Evolutionary conservation across 176 grass and related monocot genomes (phyloP).

Genomic region (Chloris gayana): DNA sequence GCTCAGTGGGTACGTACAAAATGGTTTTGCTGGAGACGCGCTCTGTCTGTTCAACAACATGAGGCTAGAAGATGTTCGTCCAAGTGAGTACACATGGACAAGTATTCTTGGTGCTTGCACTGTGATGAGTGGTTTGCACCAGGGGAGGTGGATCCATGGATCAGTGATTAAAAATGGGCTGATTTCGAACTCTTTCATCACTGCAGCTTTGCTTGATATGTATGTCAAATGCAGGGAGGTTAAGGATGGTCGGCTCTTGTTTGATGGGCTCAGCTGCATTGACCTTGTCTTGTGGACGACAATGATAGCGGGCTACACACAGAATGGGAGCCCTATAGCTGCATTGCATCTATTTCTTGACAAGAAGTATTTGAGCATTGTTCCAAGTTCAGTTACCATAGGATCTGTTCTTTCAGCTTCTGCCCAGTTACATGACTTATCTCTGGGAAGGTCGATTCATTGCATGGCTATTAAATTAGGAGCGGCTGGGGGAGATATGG

Average conservation of each 20-base stretch:
- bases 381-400: conserved; percentile 62
- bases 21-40: conserved; percentile 34
- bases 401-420: conserved; percentile 58
- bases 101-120: conserved; percentile 51
- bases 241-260: conserved; percentile 41
- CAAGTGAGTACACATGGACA: conserved; percentile 44
- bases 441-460: conserved; percentile 60
- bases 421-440: conserved; percentile 45
- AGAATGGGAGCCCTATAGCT: conserved; percentile 52
- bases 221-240: conserved; percentile 62
- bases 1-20: conserved; percentile 55
- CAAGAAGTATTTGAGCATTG: conserved; percentile 34
- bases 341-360: conserved; percentile 53
- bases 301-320: conserved; percentile 72
- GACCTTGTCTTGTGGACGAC: conserved; percentile 67
- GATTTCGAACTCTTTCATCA: conserved; percentile 41
- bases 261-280: conserved; percentile 43
- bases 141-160: conserved; percentile 81
- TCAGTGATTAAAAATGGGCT: conserved; percentile 47
- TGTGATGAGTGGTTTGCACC: conserved; percentile 36
- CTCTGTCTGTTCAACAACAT: conserved; percentile 59
- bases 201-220: conserved; percentile 60
- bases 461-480: conserved; percentile 49
- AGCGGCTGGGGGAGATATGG: conserved; percentile 26
- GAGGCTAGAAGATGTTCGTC: conserved; percentile 25